Percentiles rank a stretch among this genome's conserved stretches.
Conservation (phyloP, 345 rosid species). For the Laguncularia racemosa region DNA sequence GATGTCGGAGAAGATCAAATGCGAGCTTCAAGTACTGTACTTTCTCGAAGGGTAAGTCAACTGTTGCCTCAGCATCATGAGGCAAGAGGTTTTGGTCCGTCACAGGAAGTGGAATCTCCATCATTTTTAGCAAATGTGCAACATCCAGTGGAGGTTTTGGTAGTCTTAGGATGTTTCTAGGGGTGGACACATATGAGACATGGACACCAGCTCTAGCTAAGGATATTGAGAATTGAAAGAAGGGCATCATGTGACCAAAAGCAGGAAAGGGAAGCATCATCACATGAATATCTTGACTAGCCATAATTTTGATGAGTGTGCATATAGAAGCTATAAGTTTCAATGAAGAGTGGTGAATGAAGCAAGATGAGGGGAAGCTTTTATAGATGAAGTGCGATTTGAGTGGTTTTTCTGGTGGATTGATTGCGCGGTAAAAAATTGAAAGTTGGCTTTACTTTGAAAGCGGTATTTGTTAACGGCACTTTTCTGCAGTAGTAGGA, state of each 20-base stretch:
- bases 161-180: conserved; percentile 17
- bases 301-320: too few relatives aligned
- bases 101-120: conserved; percentile 17
- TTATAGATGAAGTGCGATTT: too few relatives aligned
- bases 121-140: not conserved
- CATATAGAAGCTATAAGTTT: too few relatives aligned
- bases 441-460: too few relatives aligned
- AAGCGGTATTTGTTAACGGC: too few relatives aligned
- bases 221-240: conserved; percentile 15
- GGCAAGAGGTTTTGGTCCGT: conserved; percentile 6
- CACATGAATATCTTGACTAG: conserved; percentile 1
- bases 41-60: conserved; percentile 20
- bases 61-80: conserved; percentile 23
- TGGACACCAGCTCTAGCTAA: conserved; percentile 13
- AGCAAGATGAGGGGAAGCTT: too few relatives aligned
- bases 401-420: too few relatives aligned
- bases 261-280: conserved; percentile 13
- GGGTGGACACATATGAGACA: conserved; percentile 18
- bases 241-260: conserved; percentile 20
- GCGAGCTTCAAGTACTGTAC: conserved; percentile 17
- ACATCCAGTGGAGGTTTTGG: conserved; percentile 17
- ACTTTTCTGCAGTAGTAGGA: too few relatives aligned
- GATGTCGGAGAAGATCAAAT: conserved; percentile 19
- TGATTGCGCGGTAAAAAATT: too few relatives aligned
- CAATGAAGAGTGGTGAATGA: too few relatives aligned